A percentile compares a stretch with the other conserved stretches of the same genome.
phyloP scores from a whole-genome alignment of 148 eudicot species.

The Rhododendron mucronatum region DNA sequence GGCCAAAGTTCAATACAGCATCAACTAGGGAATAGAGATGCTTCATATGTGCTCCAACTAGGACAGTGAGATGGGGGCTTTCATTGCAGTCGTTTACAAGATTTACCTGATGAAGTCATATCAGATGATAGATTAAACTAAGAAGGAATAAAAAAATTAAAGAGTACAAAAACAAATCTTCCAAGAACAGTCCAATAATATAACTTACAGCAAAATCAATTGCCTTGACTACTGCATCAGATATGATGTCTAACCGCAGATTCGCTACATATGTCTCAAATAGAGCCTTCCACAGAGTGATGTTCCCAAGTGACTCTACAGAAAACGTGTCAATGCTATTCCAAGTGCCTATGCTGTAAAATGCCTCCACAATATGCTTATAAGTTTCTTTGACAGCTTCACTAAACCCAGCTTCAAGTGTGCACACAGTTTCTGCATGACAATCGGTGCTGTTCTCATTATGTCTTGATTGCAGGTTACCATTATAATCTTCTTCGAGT shows the following conservation, averaged over 20 bases:
- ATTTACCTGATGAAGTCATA: slow-evolving; percentile 45
- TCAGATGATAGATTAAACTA: slow-evolving; percentile 6
- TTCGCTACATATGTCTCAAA: slow-evolving; percentile 46
- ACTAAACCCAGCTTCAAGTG: slow-evolving; percentile 33
- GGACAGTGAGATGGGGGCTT: slow-evolving; percentile 18
- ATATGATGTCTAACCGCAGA: slow-evolving; percentile 50
- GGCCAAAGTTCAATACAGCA: slow-evolving; percentile 44
- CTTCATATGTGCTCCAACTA: slow-evolving; percentile 35
- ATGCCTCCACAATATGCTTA: slow-evolving; percentile 29
- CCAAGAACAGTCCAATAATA: not conserved
- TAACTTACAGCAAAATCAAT: slow-evolving; percentile 56
- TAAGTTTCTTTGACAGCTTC: slow-evolving; percentile 33
- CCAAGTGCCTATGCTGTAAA: slow-evolving; percentile 36
- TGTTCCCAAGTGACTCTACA: slow-evolving; percentile 40
- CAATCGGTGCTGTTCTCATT: slow-evolving; percentile 4
- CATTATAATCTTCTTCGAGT: slow-evolving; percentile 34
- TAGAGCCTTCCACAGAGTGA: slow-evolving; percentile 45
- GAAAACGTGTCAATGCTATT: slow-evolving; percentile 21
- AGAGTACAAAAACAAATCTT: not conserved
- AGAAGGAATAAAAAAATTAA: not conserved
- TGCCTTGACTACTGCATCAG: slow-evolving; percentile 42
- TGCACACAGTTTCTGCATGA: slow-evolving; percentile 13
- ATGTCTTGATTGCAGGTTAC: slow-evolving; percentile 16
- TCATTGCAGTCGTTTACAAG: slow-evolving; percentile 28
- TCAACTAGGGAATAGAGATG: slow-evolving; percentile 42